Evolutionary conservation across 441 rosid species (phyloP), one percentile per base, ranked within the genome.

Genomic region (Adansonia rubrostipa): DNA sequence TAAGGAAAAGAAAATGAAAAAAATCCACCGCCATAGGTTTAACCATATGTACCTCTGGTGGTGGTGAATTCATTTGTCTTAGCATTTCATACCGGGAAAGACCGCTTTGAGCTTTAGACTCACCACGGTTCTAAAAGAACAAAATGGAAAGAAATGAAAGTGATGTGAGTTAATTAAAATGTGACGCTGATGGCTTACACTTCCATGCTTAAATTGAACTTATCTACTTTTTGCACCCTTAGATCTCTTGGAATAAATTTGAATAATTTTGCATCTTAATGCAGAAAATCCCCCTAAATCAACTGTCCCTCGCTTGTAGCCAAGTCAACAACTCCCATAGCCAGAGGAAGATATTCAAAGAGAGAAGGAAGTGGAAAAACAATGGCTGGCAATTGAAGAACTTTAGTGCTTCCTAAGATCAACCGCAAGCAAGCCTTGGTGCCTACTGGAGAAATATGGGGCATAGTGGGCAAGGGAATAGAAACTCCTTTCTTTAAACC

Each of bases 401-500:
- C 45, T 42, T 5, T 5, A 42, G 5, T 5, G 45, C 45, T 42
- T 6, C 45, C 45, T 42, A 42, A 6, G 45, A 42, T 42, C 45
- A 42, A 42, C 45, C 45, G 1, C 8, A 42, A 42, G 45, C 45
- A 5, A 42, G 45, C 81, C 47, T 48, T 80, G 3, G 85, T 85
- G 60, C 58, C 82, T 10, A 63, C 72, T 4, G 88, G 82, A 73
- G 91, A 89, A 63, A 84, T 84, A 20, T 89, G 91, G 89, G 83
- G 73, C 47, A 80, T 82, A 3, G 85, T 74, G 47, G 85, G 90
- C 0, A 36, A 45, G 44, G 91, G 91, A 20, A 79, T 89, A 17
- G 76, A 84, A 73, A 69, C 80, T 66, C 86, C 86, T 80, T 87
- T 88, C 87, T 89, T 88, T 85, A 85, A 79, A 71, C 88, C 89